Percentiles rank a stretch among this genome's conserved stretches.
phyloP scores from a whole-genome alignment of 306 rosid species.

The Lupinus albus region DNA sequence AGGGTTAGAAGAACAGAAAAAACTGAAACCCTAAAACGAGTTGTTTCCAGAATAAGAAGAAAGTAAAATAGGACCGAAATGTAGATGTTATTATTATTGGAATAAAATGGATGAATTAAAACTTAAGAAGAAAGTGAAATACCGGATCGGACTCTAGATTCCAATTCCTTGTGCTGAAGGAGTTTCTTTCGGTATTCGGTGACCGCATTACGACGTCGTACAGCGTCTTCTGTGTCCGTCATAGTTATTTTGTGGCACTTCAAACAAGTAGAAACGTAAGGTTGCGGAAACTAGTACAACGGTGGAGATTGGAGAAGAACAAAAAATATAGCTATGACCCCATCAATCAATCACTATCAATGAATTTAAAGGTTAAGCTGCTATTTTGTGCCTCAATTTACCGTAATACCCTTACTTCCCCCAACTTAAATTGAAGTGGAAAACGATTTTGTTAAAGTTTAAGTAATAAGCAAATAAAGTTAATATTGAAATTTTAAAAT shows the following conservation, averaged over 20 bases:
- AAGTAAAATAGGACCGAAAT: neutral
- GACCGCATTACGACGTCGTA: constrained; percentile 66
- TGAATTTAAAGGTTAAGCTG: neutral
- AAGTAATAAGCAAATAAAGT: too few relatives aligned
- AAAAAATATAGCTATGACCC: too few relatives aligned
- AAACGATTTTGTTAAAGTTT: too few relatives aligned
- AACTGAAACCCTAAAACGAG: constrained; percentile 38
- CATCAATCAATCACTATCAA: too few relatives aligned
- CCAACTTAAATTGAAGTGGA: neutral
- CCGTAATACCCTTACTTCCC: neutral
- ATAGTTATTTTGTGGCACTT: constrained; percentile 39
- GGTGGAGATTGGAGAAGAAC: too few relatives aligned
- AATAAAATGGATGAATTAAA: neutral
- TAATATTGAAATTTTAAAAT: too few relatives aligned
- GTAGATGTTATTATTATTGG: neutral
- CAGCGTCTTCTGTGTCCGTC: constrained; percentile 73
- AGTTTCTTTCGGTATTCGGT: constrained; percentile 79
- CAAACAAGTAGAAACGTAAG: neutral
- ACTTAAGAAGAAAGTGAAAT: neutral
- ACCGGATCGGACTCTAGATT: constrained; percentile 87
- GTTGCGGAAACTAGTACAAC: constrained; percentile 2
- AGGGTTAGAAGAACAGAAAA: neutral
- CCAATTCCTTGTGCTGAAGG: constrained; percentile 88
- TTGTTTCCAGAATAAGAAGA: constrained; percentile 20
- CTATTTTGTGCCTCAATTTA: neutral